Conservation (phyloP, 352 stramenopile species). For the Phytophthora pseudosyringae region DNA sequence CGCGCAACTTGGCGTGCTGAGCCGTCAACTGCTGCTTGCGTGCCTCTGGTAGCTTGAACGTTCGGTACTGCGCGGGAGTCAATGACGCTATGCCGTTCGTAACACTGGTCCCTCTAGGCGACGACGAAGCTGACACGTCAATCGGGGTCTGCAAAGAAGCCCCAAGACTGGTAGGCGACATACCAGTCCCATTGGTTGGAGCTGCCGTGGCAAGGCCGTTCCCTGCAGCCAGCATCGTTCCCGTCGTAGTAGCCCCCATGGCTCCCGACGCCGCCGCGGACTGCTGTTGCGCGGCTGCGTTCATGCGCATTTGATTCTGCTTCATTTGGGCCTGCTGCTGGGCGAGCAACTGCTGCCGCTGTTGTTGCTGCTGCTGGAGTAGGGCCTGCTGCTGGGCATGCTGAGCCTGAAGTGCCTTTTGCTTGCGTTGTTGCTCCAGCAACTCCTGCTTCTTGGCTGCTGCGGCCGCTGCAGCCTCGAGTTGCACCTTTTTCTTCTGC, state of each 20-base stretch:
- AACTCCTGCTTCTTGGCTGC: slow-evolving; percentile 71
- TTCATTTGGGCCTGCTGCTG: slow-evolving; percentile 55
- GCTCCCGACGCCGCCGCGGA: slow-evolving; percentile 13
- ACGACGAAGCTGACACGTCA: slow-evolving; percentile 46
- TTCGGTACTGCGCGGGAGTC: slow-evolving; percentile 77
- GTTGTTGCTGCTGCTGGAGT: slow-evolving; percentile 57
- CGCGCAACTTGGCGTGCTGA: slow-evolving; percentile 73
- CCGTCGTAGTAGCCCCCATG: slow-evolving; percentile 4
- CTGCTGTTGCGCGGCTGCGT: slow-evolving; percentile 28
- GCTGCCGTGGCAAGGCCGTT: slow-evolving; percentile 16
- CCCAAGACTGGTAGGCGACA: slow-evolving; percentile 36
- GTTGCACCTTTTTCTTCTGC: slow-evolving; percentile 74
- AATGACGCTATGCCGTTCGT: slow-evolving; percentile 46
- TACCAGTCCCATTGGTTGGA: slow-evolving; percentile 11
- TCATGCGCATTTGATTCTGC: slow-evolving; percentile 52
- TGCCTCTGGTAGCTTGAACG: slow-evolving; percentile 68
- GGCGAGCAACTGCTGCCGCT: slow-evolving; percentile 41
- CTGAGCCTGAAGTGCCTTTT: slow-evolving; percentile 69
- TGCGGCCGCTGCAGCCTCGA: slow-evolving; percentile 58
- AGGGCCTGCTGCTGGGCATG: slow-evolving; percentile 59
- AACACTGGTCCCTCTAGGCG: slow-evolving; percentile 24
- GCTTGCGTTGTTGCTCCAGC: slow-evolving; percentile 51
- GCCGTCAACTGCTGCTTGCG: slow-evolving; percentile 76
- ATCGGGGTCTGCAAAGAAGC: slow-evolving; percentile 55
- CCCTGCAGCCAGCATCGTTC: slow-evolving; percentile 12